phyloP scores from a whole-genome alignment of 331 rosid species.

The Dryas integrifolia region DNA sequence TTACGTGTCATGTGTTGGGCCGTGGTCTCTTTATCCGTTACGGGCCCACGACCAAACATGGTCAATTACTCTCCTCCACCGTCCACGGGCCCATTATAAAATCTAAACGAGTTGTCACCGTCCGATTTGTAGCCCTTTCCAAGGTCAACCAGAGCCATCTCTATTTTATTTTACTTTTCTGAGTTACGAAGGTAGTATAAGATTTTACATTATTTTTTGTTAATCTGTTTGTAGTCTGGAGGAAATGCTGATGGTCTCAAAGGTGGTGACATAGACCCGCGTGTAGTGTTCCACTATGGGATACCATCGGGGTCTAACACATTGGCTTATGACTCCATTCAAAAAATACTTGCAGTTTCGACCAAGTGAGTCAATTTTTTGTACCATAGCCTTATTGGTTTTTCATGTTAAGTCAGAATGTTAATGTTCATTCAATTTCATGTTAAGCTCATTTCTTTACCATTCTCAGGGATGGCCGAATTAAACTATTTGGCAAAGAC shows the following conservation, averaged over 20 bases:
- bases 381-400: constrained; percentile 3
- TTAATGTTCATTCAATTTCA: background rate
- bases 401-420: background rate
- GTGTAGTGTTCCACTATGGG: constrained; percentile 66
- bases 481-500: constrained; percentile 71
- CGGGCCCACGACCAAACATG: background rate
- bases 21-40: background rate
- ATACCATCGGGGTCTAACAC: constrained; percentile 54
- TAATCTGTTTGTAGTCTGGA: constrained; percentile 40
- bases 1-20: background rate
- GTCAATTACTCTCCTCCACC: background rate
- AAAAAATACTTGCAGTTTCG: constrained; percentile 70
- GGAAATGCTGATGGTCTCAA: constrained; percentile 50
- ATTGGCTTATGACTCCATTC: constrained; percentile 63
- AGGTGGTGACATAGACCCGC: constrained; percentile 57
- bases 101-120: background rate
- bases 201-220: background rate
- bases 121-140: too few species aligned
- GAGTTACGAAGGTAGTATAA: too few species aligned
- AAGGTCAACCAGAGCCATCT: background rate
- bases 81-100: background rate
- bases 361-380: constrained; percentile 49
- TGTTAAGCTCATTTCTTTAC: too few species aligned
- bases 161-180: too few species aligned
- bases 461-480: constrained; percentile 64